Evolutionary conservation across 495 filamentous ascomycete genomes (phyloP), one percentile per base, ranked within the genome.

Genomic region (Podospora tetraspora): DNA sequence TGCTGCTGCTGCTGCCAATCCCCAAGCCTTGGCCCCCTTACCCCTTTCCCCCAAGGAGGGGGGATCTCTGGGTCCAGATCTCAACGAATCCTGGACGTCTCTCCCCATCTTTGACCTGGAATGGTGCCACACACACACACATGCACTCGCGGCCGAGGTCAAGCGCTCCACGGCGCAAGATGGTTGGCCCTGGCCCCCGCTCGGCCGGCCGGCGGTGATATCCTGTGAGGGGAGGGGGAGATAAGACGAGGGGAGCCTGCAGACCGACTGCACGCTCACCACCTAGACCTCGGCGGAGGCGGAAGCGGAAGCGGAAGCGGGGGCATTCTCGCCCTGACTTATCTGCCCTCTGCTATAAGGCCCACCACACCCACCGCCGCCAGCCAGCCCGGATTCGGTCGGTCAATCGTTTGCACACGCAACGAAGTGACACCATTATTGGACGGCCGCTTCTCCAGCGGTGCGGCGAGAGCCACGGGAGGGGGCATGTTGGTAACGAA

Each of bases 401-500:
- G 58, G 29, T 67, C 71, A 68, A 67, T 52, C 64, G 68, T 62
- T 62, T 61, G 67, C 64, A 70, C 57, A 59, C 27, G 27, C 27
- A 52, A 34, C 16, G 32, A 63, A 4, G 57, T 69, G 61, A 30
- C 25, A 59, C 57, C 63, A 66, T 59, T 63, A 75, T 76, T 73
- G 74, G 74, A 68, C 62, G 66, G 27, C 34, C 43, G 61, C 57
- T 66, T 71, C 70, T 68, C 71, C 70, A 70, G 70, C 68, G 62
- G 58, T 27, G 27, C 58, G 64, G 64, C 37, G 59, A 70, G 63
- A 75, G 59, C 73, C 73, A 73, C 63, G 70, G 64, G 62, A 68
- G 67, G 64, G n/a, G 62, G 59, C 61, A 68, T 66, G 59, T 56
- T 72, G 75, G 75, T 74, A 77, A 64, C 73, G 72, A 75, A 70